Evolutionary conservation across 1,284 basidiomycete genomes (phyloP).

Genomic region (Pseudozyma sp.): DNA sequence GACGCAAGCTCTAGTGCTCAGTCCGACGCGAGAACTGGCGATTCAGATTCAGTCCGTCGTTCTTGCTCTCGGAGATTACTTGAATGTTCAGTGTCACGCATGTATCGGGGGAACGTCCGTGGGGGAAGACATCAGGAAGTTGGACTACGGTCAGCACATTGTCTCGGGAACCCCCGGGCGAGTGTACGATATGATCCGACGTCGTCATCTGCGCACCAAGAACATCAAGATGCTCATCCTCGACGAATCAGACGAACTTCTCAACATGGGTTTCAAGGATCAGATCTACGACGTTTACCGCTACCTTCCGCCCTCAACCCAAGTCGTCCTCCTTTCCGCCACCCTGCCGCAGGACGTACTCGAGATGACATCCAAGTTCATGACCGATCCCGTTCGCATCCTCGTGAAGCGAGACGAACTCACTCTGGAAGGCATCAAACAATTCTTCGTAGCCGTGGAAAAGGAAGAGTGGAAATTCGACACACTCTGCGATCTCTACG

Average conservation of each 20-base stretch:
- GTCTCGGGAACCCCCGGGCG: constrained; percentile 97
- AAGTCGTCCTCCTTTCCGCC: constrained; percentile 94
- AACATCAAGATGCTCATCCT: constrained; percentile 99
- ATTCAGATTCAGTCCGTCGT: constrained; percentile 99
- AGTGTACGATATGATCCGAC: constrained; percentile 99
- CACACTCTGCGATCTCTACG: constrained; percentile 94
- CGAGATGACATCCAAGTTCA: constrained; percentile 99
- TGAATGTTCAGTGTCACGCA: constrained; percentile 99
- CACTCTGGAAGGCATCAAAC: constrained; percentile 99
- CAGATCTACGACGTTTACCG: constrained; percentile 99
- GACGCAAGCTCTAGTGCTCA: constrained; percentile 95
- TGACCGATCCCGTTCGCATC: constrained; percentile 98
- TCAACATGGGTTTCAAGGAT: constrained; percentile 99
- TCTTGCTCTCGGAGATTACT: constrained; percentile 95
- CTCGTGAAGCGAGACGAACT: constrained; percentile 99
- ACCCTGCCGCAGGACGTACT: constrained; percentile 97
- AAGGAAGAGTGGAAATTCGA: constrained; percentile 99
- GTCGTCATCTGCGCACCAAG: constrained; percentile 89
- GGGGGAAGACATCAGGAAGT: constrained; percentile 97
- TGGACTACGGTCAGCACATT: constrained; percentile 97
- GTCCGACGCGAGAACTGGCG: constrained; percentile 73
- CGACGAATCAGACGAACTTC: constrained; percentile 95
- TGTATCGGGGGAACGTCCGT: constrained; percentile 98
- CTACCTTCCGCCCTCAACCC: constrained; percentile 96
- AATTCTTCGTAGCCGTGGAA: constrained; percentile 99